Percentiles rank a stretch among this genome's conserved stretches.
phyloP scores from a whole-genome alignment of 1,284 basidiomycete species.

The Neonothopanus nambi region DNA sequence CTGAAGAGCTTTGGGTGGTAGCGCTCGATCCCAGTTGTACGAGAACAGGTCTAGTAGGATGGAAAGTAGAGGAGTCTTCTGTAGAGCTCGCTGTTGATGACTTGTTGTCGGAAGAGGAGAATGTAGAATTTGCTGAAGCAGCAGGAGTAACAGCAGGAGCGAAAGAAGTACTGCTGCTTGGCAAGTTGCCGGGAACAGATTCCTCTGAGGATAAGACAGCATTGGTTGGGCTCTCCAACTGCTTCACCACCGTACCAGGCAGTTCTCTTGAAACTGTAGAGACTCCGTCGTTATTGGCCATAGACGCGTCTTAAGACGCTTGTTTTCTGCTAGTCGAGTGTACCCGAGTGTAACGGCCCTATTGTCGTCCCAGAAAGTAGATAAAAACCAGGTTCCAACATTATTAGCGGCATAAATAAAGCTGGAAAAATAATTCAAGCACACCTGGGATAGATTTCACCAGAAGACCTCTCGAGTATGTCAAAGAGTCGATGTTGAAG shows the following conservation, averaged over 20 bases:
- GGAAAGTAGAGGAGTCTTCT: not conserved
- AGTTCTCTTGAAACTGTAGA: slow-evolving; percentile 42
- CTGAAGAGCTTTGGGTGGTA: slow-evolving; percentile 13
- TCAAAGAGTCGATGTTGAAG: not conserved
- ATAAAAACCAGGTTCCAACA: not conserved
- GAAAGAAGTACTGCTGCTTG: slow-evolving; percentile 12
- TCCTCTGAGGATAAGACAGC: slow-evolving; percentile 10
- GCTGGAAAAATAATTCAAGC: not conserved
- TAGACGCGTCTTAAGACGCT: slow-evolving; percentile 77
- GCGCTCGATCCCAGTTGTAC: slow-evolving; percentile 36
- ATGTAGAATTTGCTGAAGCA: too few relatives aligned
- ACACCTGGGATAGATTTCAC: slow-evolving; percentile 3
- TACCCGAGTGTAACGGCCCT: not conserved
- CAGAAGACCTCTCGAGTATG: slow-evolving; percentile 2
- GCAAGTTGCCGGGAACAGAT: not conserved
- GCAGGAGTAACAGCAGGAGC: not conserved
- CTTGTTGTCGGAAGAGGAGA: slow-evolving; percentile 8
- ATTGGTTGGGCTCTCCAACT: slow-evolving; percentile 25
- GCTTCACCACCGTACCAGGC: slow-evolving; percentile 43
- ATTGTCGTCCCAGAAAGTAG: not conserved
- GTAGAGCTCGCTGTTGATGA: slow-evolving; percentile 7
- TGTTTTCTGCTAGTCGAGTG: slow-evolving; percentile 26
- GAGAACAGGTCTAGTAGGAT: slow-evolving; percentile 34
- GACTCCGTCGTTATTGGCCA: slow-evolving; percentile 63
- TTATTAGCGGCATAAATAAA: not conserved